phyloP scores from a whole-genome alignment of 495 filamentous ascomycete genomes.

The Cudoniella acicularis region DNA sequence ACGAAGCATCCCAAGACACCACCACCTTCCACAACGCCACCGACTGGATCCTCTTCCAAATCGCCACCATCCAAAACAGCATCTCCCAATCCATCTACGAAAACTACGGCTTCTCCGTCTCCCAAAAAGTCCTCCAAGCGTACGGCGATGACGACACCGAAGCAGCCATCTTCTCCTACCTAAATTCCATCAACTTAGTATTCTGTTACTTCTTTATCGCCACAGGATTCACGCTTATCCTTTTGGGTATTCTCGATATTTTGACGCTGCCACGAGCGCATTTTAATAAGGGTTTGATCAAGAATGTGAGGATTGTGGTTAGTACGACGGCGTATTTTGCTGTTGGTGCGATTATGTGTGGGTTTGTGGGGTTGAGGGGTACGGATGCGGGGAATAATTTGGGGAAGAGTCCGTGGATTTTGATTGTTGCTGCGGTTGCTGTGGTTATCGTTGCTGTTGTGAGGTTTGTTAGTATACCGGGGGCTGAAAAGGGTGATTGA shows the following conservation, averaged over 20 bases:
- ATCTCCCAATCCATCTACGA: no score
- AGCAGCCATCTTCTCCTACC: neutral
- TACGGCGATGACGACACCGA: neutral
- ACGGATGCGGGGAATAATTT: conserved; percentile 22
- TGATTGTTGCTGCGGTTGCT: conserved; percentile 34
- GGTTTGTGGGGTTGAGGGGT: conserved; percentile 27
- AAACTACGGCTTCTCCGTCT: no score
- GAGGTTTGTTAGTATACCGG: conserved; percentile 24
- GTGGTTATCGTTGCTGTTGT: conserved; percentile 33
- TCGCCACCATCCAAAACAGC: no score
- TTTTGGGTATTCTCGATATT: conserved; percentile 36
- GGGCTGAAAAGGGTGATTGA: neutral
- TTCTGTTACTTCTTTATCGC: conserved; percentile 42
- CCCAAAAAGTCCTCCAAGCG: no score
- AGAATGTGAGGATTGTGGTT: conserved; percentile 25
- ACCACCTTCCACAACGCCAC: no score
- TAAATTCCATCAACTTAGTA: conserved; percentile 13
- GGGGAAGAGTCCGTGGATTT: conserved; percentile 33
- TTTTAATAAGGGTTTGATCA: conserved; percentile 10
- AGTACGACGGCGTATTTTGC: neutral
- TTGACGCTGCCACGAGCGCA: conserved; percentile 23
- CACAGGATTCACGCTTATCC: conserved; percentile 39
- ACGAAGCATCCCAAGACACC: no score
- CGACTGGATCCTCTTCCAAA: no score
- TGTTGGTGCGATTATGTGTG: conserved; percentile 4